These are phyloP conservation scores for Cladorrhinum sp. DNA, from an alignment of 2,329 filamentous ascomycete genomes.

Conservation along the genomic window DNA sequence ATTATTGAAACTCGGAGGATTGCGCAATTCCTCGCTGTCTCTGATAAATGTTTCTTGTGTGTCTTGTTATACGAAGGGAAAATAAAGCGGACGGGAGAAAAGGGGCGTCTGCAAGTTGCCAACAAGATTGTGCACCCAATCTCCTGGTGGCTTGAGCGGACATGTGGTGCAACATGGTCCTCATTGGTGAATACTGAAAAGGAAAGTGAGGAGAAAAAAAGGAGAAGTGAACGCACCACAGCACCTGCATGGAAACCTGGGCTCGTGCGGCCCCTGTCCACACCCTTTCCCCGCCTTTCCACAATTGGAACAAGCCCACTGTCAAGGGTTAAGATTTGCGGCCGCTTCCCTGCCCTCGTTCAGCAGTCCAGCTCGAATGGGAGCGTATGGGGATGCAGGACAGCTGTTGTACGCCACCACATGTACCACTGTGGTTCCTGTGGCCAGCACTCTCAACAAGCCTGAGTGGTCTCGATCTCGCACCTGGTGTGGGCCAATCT, in stretches of 20 bases:
- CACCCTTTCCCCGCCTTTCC: not conserved
- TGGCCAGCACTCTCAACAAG: not conserved
- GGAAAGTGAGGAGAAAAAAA: conserved; percentile 1
- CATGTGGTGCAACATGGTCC: not conserved
- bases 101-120: not conserved
- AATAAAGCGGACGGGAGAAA: too few species aligned
- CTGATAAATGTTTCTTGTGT: not conserved
- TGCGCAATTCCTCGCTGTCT: too few species aligned
- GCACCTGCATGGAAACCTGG: not conserved
- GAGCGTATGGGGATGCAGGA: not conserved
- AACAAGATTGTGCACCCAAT: not conserved
- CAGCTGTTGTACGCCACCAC: too few species aligned
- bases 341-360: not conserved
- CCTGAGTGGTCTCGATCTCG: not conserved
- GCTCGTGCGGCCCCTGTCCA: not conserved
- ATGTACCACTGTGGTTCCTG: not conserved
- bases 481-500: conserved; percentile 18
- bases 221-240: not conserved
- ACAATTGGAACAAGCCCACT: not conserved
- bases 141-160: not conserved
- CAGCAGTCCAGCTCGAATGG: too few species aligned
- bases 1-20: too few species aligned
- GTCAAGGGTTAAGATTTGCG: not conserved
- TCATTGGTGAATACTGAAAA: not conserved
- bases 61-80: not conserved